phyloP scores from a whole-genome alignment of 257 asterid genomes.

The Rhazya stricta region DNA sequence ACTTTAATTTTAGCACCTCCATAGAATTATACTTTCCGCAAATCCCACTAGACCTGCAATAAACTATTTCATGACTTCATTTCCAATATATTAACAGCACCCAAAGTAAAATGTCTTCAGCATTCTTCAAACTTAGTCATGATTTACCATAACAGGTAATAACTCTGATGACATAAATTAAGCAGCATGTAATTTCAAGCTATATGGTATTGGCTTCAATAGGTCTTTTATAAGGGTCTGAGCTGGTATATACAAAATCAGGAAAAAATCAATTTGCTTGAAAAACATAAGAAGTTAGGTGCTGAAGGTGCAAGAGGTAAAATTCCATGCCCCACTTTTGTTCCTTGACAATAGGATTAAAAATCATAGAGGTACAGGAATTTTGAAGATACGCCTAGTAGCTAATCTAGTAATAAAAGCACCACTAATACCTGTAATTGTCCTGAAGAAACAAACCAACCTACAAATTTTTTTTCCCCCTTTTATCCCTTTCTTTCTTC shows the following conservation, averaged over 20 bases:
- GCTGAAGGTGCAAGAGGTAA: not conserved
- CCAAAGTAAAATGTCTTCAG: not conserved
- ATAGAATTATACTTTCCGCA: not conserved
- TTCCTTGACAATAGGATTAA: not conserved
- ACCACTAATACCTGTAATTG: not conserved
- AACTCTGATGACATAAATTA: not conserved
- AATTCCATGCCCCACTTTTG: not conserved
- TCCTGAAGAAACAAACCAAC: not conserved
- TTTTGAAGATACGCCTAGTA: not conserved
- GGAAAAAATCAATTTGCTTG: not conserved
- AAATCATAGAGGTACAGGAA: not conserved
- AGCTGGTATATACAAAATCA: not conserved
- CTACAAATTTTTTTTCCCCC: not conserved
- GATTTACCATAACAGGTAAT: not conserved
- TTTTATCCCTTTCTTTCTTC: not conserved
- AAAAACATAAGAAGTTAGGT: slow-evolving; percentile 1
- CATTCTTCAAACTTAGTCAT: not conserved
- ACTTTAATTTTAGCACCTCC: not conserved
- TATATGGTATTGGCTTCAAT: not conserved
- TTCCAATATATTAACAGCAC: not conserved
- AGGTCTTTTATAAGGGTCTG: not conserved
- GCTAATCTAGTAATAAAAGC: not conserved
- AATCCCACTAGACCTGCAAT: not conserved
- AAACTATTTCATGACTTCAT: not conserved
- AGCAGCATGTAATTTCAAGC: not conserved